These are phyloP conservation scores for Dothiorella sarmentorum DNA, from an alignment of 2,329 filamentous ascomycete species.

Conservation along the genomic window DNA sequence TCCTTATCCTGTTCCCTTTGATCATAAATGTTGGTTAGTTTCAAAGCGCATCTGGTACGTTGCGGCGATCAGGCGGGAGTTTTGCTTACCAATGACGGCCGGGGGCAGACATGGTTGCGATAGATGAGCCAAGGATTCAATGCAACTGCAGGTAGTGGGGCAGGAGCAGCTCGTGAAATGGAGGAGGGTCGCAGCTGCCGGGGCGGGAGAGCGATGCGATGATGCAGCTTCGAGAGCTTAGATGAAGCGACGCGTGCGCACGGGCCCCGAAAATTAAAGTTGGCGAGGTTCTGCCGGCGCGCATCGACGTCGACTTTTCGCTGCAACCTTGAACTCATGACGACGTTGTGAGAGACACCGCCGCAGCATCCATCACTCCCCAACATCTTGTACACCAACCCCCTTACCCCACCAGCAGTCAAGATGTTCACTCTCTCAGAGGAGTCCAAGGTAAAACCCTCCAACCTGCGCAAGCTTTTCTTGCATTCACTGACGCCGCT, in stretches of 20 bases:
- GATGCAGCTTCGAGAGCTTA: conserved; percentile 10
- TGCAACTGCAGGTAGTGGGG: background rate
- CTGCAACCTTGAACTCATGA: conserved; percentile 9
- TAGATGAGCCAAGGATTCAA: background rate
- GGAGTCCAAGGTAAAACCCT: conserved; percentile 97
- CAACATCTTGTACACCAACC: background rate
- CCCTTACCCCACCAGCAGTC: conserved; percentile 3
- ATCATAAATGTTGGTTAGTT: background rate
- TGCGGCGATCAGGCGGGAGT: background rate
- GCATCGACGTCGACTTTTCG: conserved; percentile 15
- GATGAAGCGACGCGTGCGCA: conserved; percentile 1
- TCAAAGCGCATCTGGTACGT: too few relatives aligned
- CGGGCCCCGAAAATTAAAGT: background rate
- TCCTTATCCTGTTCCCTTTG: conserved; percentile 82
- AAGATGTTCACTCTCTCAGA: conserved; percentile 71
- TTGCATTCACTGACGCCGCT: background rate
- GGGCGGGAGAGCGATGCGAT: background rate
- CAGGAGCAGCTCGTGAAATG: background rate
- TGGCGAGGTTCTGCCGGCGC: conserved; percentile 8
- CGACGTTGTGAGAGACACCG: background rate
- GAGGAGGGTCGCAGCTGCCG: background rate
- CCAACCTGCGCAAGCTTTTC: background rate
- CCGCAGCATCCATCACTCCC: conserved; percentile 5
- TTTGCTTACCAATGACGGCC: conserved; percentile 15
- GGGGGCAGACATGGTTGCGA: conserved; percentile 11